These are phyloP conservation scores for Mycena haematopus DNA, from an alignment of 768 basidiomycete genomes.

Conservation along the genomic window DNA sequence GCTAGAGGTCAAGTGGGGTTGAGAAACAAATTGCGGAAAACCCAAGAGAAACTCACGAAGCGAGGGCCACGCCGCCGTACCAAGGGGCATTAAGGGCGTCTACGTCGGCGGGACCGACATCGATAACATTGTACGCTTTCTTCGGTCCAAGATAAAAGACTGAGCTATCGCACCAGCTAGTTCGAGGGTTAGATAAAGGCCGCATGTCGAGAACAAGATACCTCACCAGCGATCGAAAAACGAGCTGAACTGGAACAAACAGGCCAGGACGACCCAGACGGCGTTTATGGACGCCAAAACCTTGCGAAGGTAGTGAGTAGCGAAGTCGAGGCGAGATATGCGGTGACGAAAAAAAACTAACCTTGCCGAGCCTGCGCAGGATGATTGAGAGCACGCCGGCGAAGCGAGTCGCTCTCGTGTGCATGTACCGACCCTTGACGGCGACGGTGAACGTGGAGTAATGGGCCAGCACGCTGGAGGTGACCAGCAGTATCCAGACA, in stretches of 20 bases:
- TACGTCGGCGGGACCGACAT: slow-evolving; percentile 12
- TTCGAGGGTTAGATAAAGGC: too few relatives aligned
- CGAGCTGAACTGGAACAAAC: slow-evolving; percentile 36
- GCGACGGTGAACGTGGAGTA: slow-evolving; percentile 29
- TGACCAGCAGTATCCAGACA: slow-evolving; percentile 39
- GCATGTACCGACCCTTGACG: slow-evolving; percentile 22
- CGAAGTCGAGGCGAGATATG: neutral
- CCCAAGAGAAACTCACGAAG: neutral
- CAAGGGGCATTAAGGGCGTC: slow-evolving; percentile 20
- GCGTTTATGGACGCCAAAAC: slow-evolving; percentile 33
- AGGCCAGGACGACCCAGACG: slow-evolving; percentile 35
- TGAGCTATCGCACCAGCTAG: slow-evolving; percentile 34
- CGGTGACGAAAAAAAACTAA: neutral
- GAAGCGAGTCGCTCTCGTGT: slow-evolving; percentile 35
- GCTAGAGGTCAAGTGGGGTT: neutral
- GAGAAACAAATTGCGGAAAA: neutral
- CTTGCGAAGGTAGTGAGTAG: slow-evolving; percentile 19
- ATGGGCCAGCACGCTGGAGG: slow-evolving; percentile 37
- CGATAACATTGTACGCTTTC: slow-evolving; percentile 35
- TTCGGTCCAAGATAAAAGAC: slow-evolving; percentile 28
- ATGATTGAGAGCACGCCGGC: slow-evolving; percentile 35
- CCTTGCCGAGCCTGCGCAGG: slow-evolving; percentile 33
- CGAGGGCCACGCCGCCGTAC: slow-evolving; percentile 23
- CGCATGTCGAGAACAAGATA: too few relatives aligned
- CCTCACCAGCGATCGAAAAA: slow-evolving; percentile 32